phyloP scores from a whole-genome alignment of 805 yeast species.

The Kodamaea kaohsiungensis region DNA sequence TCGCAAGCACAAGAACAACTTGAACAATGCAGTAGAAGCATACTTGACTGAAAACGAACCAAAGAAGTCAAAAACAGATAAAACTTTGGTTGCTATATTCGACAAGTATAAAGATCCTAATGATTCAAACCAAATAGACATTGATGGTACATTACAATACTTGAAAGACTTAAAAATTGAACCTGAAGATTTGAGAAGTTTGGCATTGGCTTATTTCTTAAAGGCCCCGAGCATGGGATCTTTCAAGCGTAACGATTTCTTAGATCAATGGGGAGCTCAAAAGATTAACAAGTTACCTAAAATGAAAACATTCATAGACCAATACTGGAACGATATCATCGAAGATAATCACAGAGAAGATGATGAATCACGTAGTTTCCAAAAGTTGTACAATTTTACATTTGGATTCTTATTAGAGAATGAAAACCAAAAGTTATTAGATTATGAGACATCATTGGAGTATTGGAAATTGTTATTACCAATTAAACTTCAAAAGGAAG shows the following conservation, averaged over 20 bases:
- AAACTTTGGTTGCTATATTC: slow-evolving; percentile 30
- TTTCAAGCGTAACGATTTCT: slow-evolving; percentile 51
- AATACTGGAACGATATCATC: slow-evolving; percentile 15
- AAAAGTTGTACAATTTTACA: slow-evolving; percentile 66
- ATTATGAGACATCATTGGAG: slow-evolving; percentile 61
- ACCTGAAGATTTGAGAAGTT: slow-evolving; percentile 72
- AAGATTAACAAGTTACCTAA: slow-evolving; percentile 32
- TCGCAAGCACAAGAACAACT: slow-evolving; percentile 28
- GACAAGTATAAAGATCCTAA: slow-evolving; percentile 32
- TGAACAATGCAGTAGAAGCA: slow-evolving; percentile 33
- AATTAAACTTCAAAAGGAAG: not conserved
- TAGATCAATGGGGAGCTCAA: slow-evolving; percentile 56
- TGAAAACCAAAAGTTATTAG: slow-evolving; percentile 53
- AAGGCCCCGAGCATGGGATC: slow-evolving; percentile 67
- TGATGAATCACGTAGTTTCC: slow-evolving; percentile 45
- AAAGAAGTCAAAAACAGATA: slow-evolving; percentile 4
- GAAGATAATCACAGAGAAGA: slow-evolving; percentile 4
- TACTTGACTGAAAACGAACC: slow-evolving; percentile 18
- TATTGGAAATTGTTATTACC: slow-evolving; percentile 75
- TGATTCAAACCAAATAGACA: slow-evolving; percentile 50
- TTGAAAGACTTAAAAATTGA: slow-evolving; percentile 66
- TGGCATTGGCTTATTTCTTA: slow-evolving; percentile 70
- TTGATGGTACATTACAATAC: slow-evolving; percentile 76
- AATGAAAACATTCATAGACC: slow-evolving; percentile 43
- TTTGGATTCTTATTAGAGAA: slow-evolving; percentile 65